Evolutionary conservation across 2,329 filamentous ascomycete genomes (phyloP).

Genomic region (Claviceps sp.): DNA sequence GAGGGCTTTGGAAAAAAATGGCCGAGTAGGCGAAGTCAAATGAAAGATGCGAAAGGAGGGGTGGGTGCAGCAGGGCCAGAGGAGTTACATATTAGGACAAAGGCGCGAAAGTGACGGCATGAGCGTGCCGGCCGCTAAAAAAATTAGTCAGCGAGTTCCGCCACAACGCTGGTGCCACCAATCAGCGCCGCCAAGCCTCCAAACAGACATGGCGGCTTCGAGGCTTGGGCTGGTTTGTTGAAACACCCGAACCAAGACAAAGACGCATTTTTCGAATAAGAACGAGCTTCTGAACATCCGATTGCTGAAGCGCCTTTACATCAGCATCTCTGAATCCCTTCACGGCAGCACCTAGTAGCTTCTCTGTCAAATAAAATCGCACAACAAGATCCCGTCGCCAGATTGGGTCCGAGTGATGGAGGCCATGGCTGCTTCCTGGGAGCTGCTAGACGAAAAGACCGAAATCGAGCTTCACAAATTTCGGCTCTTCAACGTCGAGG

Average conservation of each 20-base stretch:
- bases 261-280: background rate
- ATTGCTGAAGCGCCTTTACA: too few species aligned
- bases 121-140: background rate
- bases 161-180: background rate
- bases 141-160: background rate
- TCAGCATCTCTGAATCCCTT: too few species aligned
- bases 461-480: slow-evolving; percentile 78
- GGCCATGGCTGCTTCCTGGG: slow-evolving; percentile 31
- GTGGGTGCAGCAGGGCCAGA: background rate
- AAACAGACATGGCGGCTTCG: background rate
- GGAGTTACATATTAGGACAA: background rate
- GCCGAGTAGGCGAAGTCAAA: background rate
- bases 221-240: too few species aligned
- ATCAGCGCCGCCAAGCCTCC: background rate
- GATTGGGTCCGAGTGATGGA: slow-evolving; percentile 18
- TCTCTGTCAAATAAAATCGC: background rate
- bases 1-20: background rate
- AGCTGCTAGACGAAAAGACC: slow-evolving; percentile 59
- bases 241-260: too few species aligned
- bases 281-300: too few species aligned
- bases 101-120: background rate
- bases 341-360: too few species aligned
- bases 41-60: background rate
- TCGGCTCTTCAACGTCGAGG: slow-evolving; percentile 79
- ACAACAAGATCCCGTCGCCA: background rate